Evolutionary conservation across 306 rosid species (phyloP), one percentile per base, ranked within the genome.

Genomic region (Casuarina glauca): DNA sequence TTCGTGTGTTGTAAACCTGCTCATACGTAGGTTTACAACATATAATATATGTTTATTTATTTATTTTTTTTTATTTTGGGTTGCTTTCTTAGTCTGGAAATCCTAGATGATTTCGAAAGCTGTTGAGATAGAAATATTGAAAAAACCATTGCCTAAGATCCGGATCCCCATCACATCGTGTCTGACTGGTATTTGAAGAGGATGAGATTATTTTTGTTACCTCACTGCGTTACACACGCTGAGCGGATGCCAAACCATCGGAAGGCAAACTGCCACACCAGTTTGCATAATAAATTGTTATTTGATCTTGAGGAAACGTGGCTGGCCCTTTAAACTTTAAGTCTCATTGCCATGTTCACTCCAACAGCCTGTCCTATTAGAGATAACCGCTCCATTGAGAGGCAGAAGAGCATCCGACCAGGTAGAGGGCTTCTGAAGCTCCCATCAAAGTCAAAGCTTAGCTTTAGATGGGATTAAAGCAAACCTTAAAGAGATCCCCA

Each of bases 331-430:
- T 84, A 73, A 82, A 9, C 79, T 9, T 68, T 54, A 26, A 26
- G 68, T 77, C 50, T 79, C 83, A 82, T 70, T 20, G 70, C 6
- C 89, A 86, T 70, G 74, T 66, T 19, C 36, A 81, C 67, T 70
- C 81, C 76, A 86, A 86, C 73, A 83, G 85, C 78, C 78, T 74
- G 80, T 35, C 83, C 85, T 26, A 72, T 42, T 67, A 76, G 45
- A 76, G 79, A 77, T 85, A 83, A 75, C 81, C 85, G 0, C 6
- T 79, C 72, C 60, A 51, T 38, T 78, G 79, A 80, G 85, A 86
- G 73, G 61, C 75, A 16, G 84, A 76, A 73, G 74, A 81, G 74
- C 69, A 86, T 36, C 69, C 0, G 32, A 26, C 32, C 32, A 26
- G 32, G 32, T 26, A 26, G 32, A 26, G 32, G 32, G 32, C 32